phyloP scores from a whole-genome alignment of 208 protist genomes.

The Wallacemonas sp. region DNA sequence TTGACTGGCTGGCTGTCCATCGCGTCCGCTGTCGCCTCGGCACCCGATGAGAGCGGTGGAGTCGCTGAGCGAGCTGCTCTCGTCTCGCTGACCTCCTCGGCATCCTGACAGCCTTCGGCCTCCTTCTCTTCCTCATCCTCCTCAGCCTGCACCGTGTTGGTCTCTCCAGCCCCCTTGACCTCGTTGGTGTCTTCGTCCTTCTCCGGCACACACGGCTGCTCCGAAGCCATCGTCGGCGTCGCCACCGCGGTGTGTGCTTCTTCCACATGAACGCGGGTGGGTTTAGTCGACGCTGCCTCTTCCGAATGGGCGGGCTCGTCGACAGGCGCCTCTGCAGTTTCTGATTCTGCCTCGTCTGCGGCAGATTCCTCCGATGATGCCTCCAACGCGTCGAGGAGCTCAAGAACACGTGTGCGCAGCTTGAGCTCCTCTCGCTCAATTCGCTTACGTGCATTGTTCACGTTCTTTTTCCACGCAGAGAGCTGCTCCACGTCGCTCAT shows the following conservation, averaged over 20 bases:
- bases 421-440: constrained; percentile 22
- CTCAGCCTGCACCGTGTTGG: neutral
- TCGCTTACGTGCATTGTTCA: constrained; percentile 15
- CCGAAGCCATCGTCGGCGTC: no score
- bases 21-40: neutral
- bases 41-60: no score
- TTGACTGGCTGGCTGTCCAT: no score
- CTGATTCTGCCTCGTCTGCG: constrained; percentile 15
- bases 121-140: constrained; percentile 12
- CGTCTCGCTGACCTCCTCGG: no score
- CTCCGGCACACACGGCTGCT: no score
- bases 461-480: constrained; percentile 23
- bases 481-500: constrained; percentile 25
- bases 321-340: neutral
- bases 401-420: constrained; percentile 12
- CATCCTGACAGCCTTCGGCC: neutral
- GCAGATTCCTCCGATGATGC: constrained; percentile 14
- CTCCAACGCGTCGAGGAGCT: constrained; percentile 6
- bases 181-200: neutral
- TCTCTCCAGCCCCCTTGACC: neutral
- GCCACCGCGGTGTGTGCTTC: no score
- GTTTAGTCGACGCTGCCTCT: no score
- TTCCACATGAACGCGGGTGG: no score
- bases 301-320: neutral
- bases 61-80: no score